A percentile compares a stretch with the other conserved stretches of the same genome.
Conservation (phyloP, 2,329 filamentous ascomycete genomes). For the Fusarium sororula region DNA sequence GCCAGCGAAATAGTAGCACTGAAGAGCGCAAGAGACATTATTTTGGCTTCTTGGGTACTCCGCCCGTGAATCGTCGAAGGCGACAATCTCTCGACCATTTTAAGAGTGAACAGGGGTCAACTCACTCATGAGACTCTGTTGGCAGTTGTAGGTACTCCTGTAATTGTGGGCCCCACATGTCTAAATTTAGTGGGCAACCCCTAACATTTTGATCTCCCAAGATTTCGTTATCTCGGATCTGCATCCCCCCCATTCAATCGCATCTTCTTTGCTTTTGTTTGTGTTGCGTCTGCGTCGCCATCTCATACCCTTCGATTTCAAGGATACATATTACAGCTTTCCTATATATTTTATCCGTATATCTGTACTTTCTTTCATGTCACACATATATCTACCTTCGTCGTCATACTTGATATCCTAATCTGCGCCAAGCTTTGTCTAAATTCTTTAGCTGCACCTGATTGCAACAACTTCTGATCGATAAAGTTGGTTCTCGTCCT, state of each 20-base stretch:
- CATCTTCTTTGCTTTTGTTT: conserved; percentile 7
- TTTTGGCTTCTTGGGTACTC: too few relatives aligned
- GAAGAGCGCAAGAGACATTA: background rate
- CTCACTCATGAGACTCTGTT: background rate
- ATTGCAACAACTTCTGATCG: background rate
- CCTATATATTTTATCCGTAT: background rate
- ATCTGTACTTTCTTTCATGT: background rate
- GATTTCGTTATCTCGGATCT: conserved; percentile 28
- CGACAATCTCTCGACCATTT: background rate
- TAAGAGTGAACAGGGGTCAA: background rate
- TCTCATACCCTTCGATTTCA: background rate
- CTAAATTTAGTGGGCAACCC: conserved; percentile 12
- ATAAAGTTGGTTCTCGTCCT: background rate
- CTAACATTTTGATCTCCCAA: conserved; percentile 27
- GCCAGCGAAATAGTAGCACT: background rate
- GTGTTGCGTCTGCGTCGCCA: background rate
- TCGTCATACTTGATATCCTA: background rate
- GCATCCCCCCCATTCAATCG: background rate
- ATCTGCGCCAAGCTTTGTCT: background rate
- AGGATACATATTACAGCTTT: conserved; percentile 5
- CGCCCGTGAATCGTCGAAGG: background rate
- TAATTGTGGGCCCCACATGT: background rate
- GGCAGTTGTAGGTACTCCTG: background rate
- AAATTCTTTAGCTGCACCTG: conserved; percentile 6
- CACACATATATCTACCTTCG: background rate